These are phyloP conservation scores for Hanseniaspora sp. DNA, from an alignment of 1,139 yeast genomes.

Conservation along the genomic window DNA sequence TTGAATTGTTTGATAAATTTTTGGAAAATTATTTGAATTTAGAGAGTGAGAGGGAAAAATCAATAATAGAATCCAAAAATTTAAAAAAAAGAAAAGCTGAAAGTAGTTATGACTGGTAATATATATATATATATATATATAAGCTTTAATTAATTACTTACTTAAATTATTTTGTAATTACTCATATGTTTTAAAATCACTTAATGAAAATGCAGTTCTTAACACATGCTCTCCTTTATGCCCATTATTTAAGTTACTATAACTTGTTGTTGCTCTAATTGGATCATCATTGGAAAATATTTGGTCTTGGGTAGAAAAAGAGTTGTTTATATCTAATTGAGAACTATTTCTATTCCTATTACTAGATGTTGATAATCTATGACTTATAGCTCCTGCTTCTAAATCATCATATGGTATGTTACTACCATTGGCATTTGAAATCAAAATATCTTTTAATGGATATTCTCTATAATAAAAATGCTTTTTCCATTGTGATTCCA, in stretches of 20 bases:
- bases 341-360: not conserved
- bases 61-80: not conserved
- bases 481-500: not conserved
- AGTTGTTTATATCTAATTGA: not conserved
- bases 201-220: conserved; percentile 14
- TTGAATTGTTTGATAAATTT: conserved; percentile 58
- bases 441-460: not conserved
- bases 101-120: conserved; percentile 1
- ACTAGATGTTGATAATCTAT: not conserved
- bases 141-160: not conserved
- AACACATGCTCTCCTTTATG: conserved; percentile 1
- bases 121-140: not conserved
- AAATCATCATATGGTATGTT: not conserved
- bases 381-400: conserved; percentile 3
- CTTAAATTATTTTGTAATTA: not conserved
- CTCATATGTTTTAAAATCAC: conserved; percentile 14
- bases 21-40: conserved; percentile 1
- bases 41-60: conserved; percentile 9
- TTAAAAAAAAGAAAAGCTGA: conserved; percentile 4
- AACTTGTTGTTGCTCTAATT: conserved; percentile 13
- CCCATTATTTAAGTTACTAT: not conserved
- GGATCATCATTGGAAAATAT: not conserved
- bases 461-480: not conserved
- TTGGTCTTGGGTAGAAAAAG: not conserved
- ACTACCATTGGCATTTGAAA: not conserved